Evolutionary conservation across 108 stramenopile genomes (phyloP), one percentile per base, ranked within the genome.

Genomic region (Chaetoceros tenuissimus): DNA sequence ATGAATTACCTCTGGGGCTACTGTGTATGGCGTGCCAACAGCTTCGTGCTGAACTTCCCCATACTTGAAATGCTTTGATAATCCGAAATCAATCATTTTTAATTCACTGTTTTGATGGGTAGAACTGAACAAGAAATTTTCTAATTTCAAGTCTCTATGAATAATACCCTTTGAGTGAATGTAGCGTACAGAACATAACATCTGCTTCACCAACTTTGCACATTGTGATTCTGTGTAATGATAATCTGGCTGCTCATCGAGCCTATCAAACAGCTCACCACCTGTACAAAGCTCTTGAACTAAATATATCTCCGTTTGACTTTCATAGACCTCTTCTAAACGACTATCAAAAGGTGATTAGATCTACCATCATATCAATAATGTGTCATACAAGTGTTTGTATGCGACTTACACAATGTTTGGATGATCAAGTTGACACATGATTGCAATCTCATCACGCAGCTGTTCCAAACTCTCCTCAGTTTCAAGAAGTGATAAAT

Each of bases 61-160:
- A 63, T 84, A 78, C 17, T 70, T 72, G 71, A 95, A 97, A 73
- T 96, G 94, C 69, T 87, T 92, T 43, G 75, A 78, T 21, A 98
- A 72, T 28, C 98, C 98, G 63, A 98, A 97, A 77, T 98, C 98
- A 64, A 98, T 98, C 75, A 98, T 94, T 63, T 94, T 96, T 45
- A 98, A 63, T 45, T 87, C 85, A 13, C 87, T 68, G 46, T 85
- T 77, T 7, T 65, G 62, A 22, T 68, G 63, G 24, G 46, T 61
- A 45, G 63, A 68, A 27, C 82, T 81, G 62, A 98, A 89, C 20
- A 97, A 66, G 63, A 97, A 96, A 57, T 96, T 96, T 72, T 96
- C 92, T 24, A 95, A 73, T 70, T 97, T 97, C 19, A 95, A 63
- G 64, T 88, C 84, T 25, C 87, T 72, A 60, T 95, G 91, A 54